Evolutionary conservation across 805 yeast species (phyloP), one percentile per base, ranked within the genome.

Genomic region (Lipomyces yamanashiensis): DNA sequence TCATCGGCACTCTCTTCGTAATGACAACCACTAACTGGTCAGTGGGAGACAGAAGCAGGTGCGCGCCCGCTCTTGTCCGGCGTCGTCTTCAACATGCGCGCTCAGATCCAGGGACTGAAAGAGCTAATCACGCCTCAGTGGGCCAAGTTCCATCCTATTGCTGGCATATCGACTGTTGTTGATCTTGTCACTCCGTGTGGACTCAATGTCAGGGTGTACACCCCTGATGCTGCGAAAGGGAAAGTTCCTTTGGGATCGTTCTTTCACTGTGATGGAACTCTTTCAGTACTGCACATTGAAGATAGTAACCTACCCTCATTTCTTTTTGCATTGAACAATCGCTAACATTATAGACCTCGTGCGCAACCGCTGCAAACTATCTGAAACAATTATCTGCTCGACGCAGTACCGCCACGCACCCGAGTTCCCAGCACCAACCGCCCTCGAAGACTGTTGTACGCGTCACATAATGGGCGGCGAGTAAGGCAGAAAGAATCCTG

Each of bases 261-360:
- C 23, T 58, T 43, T 17, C 61, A 58, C 40, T 58, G 61, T 23
- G 61, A 56, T 23, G 61, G 61, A n/a, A n/a, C n/a, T n/a, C n/a
- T n/a, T n/a, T n/a, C n/a, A n/a, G 4, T 58, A 41, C 56, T 50
- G 56, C 61, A 50, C 51, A 40, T 36, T 9, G 61, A 58, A 15
- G 61, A 58, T 17, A 51, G 59, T 55, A 36, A n/a, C 53, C 17
- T 8, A 3, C 28, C 21, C n/a, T n/a, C n/a, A 33, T n/a, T n/a
- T n/a, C n/a, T n/a, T n/a, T n/a, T n/a, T n/a, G n/a, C n/a, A n/a
- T n/a, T n/a, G n/a, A n/a, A n/a, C n/a, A n/a, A n/a, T n/a, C n/a
- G n/a, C n/a, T n/a, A n/a, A n/a, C n/a, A n/a, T n/a, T n/a, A 50
- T 28, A 55, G 59, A 41, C 34, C 51, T 58, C 28, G 56, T 58